phyloP scores from a whole-genome alignment of 495 filamentous ascomycete species.

The Aspergillus steynii region DNA sequence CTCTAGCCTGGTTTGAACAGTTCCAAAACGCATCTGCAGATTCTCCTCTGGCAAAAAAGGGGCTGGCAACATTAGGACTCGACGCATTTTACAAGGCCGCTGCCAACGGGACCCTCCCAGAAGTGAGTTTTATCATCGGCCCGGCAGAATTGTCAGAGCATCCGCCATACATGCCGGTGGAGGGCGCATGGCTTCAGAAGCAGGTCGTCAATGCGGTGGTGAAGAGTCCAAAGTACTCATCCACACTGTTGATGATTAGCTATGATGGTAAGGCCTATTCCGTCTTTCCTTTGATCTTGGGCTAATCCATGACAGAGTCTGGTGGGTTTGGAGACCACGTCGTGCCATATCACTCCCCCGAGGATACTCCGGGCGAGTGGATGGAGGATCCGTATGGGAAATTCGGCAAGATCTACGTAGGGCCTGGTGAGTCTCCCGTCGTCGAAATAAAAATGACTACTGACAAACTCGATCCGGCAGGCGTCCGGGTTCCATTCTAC shows the following conservation, averaged over 20 bases:
- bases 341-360: conserved; percentile 51
- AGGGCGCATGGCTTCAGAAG: conserved; percentile 59
- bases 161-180: conserved; percentile 52
- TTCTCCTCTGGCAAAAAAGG: conserved; percentile 43
- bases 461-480: conserved; percentile 11
- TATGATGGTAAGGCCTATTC: conserved; percentile 41
- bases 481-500: conserved; percentile 55
- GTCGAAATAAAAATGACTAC: neutral
- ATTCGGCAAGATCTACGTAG: conserved; percentile 50
- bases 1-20: conserved; percentile 55
- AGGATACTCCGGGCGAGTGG: conserved; percentile 55
- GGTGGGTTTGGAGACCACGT: conserved; percentile 59
- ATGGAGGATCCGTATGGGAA: conserved; percentile 50
- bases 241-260: conserved; percentile 52
- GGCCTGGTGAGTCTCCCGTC: conserved; percentile 37
- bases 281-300: neutral
- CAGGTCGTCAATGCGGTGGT: conserved; percentile 53
- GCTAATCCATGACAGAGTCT: conserved; percentile 36
- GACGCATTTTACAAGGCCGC: conserved; percentile 52
- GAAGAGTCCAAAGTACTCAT: conserved; percentile 48
- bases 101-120: conserved; percentile 52
- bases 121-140: conserved; percentile 54
- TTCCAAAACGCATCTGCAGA: conserved; percentile 43
- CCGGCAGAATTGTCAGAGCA: conserved; percentile 54
- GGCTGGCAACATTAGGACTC: conserved; percentile 45